Conservation (phyloP, 148 eudicot species). For the Fagopyrum esculentum region DNA sequence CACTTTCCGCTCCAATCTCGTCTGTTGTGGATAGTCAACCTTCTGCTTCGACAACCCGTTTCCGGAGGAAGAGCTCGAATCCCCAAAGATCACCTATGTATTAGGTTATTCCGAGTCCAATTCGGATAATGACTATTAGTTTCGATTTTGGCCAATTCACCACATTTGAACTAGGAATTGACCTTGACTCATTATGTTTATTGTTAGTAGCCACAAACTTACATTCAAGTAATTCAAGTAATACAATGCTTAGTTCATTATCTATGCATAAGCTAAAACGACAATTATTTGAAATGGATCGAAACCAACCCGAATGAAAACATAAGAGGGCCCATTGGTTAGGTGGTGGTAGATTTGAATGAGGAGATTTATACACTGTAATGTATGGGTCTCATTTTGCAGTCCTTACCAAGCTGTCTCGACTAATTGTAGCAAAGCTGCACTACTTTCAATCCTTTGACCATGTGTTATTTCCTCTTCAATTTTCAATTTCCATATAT, state of each 20-base stretch:
- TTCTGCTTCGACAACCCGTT: not conserved
- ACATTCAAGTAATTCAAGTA: too few species aligned
- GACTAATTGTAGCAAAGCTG: conserved; percentile 9
- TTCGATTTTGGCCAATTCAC: not conserved
- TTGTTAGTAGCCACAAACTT: not conserved
- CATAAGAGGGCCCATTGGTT: not conserved
- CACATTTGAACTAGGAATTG: not conserved
- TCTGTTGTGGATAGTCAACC: too few species aligned
- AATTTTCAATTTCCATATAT: not conserved
- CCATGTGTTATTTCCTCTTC: not conserved
- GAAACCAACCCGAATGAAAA: too few species aligned
- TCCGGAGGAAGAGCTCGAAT: not conserved
- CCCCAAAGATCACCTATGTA: conserved; percentile 5
- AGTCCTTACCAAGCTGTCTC: conserved; percentile 8
- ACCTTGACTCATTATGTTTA: too few species aligned
- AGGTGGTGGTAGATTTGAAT: not conserved
- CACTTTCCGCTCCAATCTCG: too few species aligned
- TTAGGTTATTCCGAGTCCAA: not conserved
- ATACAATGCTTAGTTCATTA: too few species aligned
- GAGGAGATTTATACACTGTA: not conserved
- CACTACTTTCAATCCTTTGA: conserved; percentile 10
- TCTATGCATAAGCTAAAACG: too few species aligned
- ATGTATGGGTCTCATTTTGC: conserved; percentile 3
- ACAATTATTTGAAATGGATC: too few species aligned
- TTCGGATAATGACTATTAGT: not conserved